phyloP scores from a whole-genome alignment of 192 early-diverging fungal genomes.

The Radiomyces spectabilis region DNA sequence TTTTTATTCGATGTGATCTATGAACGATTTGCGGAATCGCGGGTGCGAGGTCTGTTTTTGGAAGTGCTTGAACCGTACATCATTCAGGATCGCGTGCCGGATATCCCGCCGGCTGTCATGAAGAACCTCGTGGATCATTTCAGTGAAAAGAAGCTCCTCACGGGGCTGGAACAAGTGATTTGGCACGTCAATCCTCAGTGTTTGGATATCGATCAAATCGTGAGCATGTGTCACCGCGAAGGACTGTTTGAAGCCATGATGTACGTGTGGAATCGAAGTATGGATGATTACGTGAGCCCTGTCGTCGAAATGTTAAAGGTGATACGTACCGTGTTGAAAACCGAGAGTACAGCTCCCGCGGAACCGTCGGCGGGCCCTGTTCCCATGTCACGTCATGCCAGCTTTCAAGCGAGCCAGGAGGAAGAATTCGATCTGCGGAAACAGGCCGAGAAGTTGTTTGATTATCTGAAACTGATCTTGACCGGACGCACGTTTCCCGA shows the following conservation, averaged over 20 bases:
- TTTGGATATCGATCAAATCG: constrained; percentile 51
- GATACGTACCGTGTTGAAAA: constrained; percentile 35
- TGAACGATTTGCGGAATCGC: constrained; percentile 41
- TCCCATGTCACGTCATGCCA: no score
- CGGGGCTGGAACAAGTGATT: constrained; percentile 43
- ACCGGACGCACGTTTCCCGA: constrained; percentile 45
- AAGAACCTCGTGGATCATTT: constrained; percentile 49
- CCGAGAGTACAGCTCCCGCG: neutral
- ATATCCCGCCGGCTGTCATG: constrained; percentile 51
- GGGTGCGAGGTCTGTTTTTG: constrained; percentile 40
- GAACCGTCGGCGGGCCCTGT: no score
- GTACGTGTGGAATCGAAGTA: constrained; percentile 54
- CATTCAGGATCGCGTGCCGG: constrained; percentile 38
- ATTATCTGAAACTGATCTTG: constrained; percentile 42
- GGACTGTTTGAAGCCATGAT: constrained; percentile 48
- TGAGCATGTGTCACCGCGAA: constrained; percentile 45
- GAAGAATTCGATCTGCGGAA: neutral
- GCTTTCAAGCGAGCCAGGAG: no score
- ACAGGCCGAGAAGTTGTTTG: constrained; percentile 43
- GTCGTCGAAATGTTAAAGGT: constrained; percentile 48
- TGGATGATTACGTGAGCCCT: constrained; percentile 53
- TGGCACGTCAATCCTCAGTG: constrained; percentile 48
- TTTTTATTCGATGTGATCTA: constrained; percentile 50
- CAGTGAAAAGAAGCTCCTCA: constrained; percentile 30
- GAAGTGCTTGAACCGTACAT: constrained; percentile 46